Evolutionary conservation across 2,329 filamentous ascomycete species (phyloP), one percentile per base, ranked within the genome.

Genomic region (Mollisiaceae sp.): DNA sequence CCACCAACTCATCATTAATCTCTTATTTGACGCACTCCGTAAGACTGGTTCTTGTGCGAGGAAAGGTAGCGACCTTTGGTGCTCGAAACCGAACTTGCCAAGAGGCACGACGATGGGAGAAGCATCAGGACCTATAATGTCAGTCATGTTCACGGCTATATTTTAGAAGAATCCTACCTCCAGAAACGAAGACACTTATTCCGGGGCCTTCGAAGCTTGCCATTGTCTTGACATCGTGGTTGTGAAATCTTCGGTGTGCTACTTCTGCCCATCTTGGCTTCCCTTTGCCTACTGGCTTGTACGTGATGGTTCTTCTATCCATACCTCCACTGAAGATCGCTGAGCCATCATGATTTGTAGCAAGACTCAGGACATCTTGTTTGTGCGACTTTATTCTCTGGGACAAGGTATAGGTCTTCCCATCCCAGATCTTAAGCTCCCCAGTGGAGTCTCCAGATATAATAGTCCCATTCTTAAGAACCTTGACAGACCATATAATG

Each of bases 371-470:
- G 4, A 97, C 90, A 78, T 99, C 95, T 54, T 94, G 92, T 70
- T 92, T 89, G 75, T 99, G 95, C 32, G 90, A 89, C 74, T 93
- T 89, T 62, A 99, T 87, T 59, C 94, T 86, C 76, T 99, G 95
- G 41, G 88, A 85, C 72, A 97, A 88, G 4, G 93, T 94, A 77
- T 94, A 97, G 61, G 92, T 97, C 79, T 91, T 94, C 63, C 93
- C 92, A 76, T 97, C 93, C 91, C 94, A 99, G 75, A 98, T 92
- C 70, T 92, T 89, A 47, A 99, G 85, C 76, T 98, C 93, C 38
- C 95, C 95, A 5, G 93, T 94, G 2, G 95, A 98, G 77, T 99
- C 95, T 59, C 93, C 95, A 1, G 94, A 97, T 14, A 98, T 89
- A 67, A 99, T 95, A 71, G 95, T 93, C 59, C 93, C 94, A 74